Evolutionary conservation across 2,329 filamentous ascomycete genomes (phyloP).

Genomic region (Exophiala sideris): DNA sequence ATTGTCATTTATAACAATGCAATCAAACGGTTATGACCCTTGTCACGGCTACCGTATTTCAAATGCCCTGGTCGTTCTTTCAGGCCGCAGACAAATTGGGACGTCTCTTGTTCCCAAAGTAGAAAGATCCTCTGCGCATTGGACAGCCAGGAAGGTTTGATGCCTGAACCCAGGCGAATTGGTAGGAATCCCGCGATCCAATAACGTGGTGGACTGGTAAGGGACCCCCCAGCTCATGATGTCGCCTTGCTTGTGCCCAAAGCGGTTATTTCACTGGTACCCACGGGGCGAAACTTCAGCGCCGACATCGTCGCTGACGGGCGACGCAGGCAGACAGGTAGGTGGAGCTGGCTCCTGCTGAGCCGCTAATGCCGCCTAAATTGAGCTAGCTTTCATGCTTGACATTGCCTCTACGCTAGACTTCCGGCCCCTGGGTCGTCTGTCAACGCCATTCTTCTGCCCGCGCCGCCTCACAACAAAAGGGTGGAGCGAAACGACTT

Average conservation of each 20-base stretch:
- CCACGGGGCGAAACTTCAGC: neutral
- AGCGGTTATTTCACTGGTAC: no score
- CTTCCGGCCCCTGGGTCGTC: conserved; percentile 16
- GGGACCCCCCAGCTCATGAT: neutral
- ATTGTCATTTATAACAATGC: neutral
- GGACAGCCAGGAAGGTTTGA: conserved; percentile 15
- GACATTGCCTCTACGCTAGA: conserved; percentile 22
- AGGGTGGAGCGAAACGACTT: neutral
- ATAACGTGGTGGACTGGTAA: conserved; percentile 5
- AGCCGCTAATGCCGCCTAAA: conserved; percentile 5
- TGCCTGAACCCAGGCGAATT: conserved; percentile 23
- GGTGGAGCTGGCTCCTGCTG: conserved; percentile 7
- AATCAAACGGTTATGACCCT: conserved; percentile 1
- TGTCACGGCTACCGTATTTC: neutral
- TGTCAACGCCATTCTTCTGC: conserved; percentile 11
- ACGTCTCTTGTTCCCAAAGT: conserved; percentile 10
- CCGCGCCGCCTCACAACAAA: conserved; percentile 8
- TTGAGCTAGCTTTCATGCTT: conserved; percentile 12
- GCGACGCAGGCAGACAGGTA: conserved; percentile 17
- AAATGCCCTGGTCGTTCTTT: neutral
- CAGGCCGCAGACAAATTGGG: conserved; percentile 13
- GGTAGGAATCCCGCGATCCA: conserved; percentile 16
- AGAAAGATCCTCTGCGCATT: conserved; percentile 16
- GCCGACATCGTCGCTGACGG: neutral
- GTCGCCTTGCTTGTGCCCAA: conserved; percentile 9